phyloP scores from a whole-genome alignment of 176 grass and related monocot genomes.

The Musa acuminata region DNA sequence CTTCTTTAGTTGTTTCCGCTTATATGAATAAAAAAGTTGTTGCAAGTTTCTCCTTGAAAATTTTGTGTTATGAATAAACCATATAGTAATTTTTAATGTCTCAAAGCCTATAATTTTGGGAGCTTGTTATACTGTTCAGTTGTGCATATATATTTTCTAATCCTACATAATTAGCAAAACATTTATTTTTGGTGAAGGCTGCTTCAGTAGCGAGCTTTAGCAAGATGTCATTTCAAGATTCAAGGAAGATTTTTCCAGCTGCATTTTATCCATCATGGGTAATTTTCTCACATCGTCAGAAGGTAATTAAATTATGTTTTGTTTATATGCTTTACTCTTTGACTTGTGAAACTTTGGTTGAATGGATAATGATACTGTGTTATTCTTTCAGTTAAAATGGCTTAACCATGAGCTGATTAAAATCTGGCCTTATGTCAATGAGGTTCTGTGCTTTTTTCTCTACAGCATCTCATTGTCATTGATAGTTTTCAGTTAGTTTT shows the following conservation, averaged over 20 bases:
- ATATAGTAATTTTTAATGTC: too few relatives aligned
- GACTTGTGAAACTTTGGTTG: neutral
- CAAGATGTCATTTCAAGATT: constrained; percentile 72
- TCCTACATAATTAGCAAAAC: too few relatives aligned
- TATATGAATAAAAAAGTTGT: too few relatives aligned
- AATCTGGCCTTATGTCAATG: constrained; percentile 82
- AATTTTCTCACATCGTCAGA: constrained; percentile 74
- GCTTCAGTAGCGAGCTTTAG: constrained; percentile 47
- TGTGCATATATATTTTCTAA: too few relatives aligned
- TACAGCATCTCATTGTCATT: too few relatives aligned
- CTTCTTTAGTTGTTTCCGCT: too few relatives aligned
- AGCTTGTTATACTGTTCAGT: too few relatives aligned
- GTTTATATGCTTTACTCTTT: constrained; percentile 26
- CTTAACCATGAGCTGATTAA: constrained; percentile 70
- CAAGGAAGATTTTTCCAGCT: constrained; percentile 53
- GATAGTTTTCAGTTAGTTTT: too few relatives aligned
- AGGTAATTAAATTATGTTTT: constrained; percentile 12
- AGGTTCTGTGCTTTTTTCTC: constrained; percentile 27
- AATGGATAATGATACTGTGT: neutral
- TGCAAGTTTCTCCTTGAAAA: too few relatives aligned
- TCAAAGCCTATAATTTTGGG: too few relatives aligned
- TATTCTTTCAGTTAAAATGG: constrained; percentile 73
- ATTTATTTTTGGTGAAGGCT: constrained; percentile 30
- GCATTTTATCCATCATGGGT: constrained; percentile 94
- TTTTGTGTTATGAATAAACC: too few relatives aligned